Percentiles rank a stretch among this genome's conserved stretches.
phyloP scores from a whole-genome alignment of 306 rosid genomes.

The Cucumis melo region DNA sequence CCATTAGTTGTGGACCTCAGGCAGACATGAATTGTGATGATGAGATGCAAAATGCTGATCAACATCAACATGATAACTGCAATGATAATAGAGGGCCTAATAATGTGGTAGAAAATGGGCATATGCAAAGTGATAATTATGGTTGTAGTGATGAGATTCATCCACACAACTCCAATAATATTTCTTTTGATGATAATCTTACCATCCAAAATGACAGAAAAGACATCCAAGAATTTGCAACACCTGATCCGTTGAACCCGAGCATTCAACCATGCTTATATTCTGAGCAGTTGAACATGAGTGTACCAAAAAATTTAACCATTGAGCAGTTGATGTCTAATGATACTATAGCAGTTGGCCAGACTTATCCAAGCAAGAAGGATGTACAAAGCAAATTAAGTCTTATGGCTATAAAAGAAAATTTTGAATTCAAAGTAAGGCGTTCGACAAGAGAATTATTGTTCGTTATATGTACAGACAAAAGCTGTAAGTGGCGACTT shows the following conservation, averaged over 20 bases:
- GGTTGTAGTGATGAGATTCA: conserved; percentile 4
- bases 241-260: neutral
- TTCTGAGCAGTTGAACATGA: conserved; percentile 2
- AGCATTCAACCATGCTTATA: conserved; percentile 1
- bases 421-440: conserved; percentile 4
- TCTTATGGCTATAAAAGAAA: conserved; percentile 5
- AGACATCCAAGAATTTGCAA: neutral
- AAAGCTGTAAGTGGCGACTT: conserved; percentile 13
- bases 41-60: conserved; percentile 4
- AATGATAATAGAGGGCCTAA: neutral
- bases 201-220: neutral
- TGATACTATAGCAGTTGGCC: conserved; percentile 6
- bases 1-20: conserved; percentile 4
- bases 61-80: neutral
- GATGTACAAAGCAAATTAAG: conserved; percentile 8
- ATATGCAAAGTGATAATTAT: neutral
- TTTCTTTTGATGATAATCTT: conserved; percentile 1
- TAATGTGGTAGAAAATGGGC: neutral
- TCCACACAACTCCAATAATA: neutral
- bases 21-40: conserved; percentile 2
- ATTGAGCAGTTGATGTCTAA: conserved; percentile 2
- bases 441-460: conserved; percentile 4
- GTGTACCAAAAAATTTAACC: neutral
- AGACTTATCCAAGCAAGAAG: conserved; percentile 5
- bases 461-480: conserved; percentile 7